Evolutionary conservation across 345 rosid species (phyloP).

Genomic region (Garcia nutans): DNA sequence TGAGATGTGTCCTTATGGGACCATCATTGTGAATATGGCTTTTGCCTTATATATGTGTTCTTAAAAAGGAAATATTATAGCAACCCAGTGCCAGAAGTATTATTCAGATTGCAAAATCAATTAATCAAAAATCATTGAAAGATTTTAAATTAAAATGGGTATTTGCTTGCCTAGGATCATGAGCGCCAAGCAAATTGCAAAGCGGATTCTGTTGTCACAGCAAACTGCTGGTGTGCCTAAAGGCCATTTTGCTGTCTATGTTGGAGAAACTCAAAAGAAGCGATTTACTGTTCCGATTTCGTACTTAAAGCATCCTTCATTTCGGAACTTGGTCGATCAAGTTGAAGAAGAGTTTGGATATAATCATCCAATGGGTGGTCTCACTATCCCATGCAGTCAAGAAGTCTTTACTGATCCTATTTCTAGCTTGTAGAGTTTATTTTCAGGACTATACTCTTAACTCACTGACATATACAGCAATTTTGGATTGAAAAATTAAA

Average conservation of each 20-base stretch:
- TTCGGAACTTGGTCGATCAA: constrained; percentile 33
- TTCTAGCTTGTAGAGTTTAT: constrained; percentile 4
- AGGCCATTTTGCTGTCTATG: constrained; percentile 29
- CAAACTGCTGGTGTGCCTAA: constrained; percentile 25
- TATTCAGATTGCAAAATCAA: too few relatives aligned
- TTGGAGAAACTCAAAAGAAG: constrained; percentile 34
- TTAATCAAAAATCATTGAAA: too few relatives aligned
- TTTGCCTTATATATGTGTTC: background rate
- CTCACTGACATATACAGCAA: background rate
- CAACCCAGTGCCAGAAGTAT: too few relatives aligned
- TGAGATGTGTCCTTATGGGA: background rate
- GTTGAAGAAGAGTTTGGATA: constrained; percentile 36
- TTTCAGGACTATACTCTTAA: too few relatives aligned
- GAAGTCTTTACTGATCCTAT: constrained; percentile 21
- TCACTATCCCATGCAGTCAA: constrained; percentile 29
- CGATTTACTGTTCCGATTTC: constrained; percentile 40
- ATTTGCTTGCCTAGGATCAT: constrained; percentile 3
- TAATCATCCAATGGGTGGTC: constrained; percentile 24
- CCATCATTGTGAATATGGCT: background rate
- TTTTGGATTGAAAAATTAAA: background rate
- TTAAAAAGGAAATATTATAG: too few relatives aligned
- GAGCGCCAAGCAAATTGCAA: background rate
- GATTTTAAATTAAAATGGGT: background rate
- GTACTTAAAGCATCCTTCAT: constrained; percentile 38
- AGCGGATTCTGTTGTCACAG: background rate